Conservation (phyloP, 441 rosid genomes). For the Erysimum cheiri region DNA sequence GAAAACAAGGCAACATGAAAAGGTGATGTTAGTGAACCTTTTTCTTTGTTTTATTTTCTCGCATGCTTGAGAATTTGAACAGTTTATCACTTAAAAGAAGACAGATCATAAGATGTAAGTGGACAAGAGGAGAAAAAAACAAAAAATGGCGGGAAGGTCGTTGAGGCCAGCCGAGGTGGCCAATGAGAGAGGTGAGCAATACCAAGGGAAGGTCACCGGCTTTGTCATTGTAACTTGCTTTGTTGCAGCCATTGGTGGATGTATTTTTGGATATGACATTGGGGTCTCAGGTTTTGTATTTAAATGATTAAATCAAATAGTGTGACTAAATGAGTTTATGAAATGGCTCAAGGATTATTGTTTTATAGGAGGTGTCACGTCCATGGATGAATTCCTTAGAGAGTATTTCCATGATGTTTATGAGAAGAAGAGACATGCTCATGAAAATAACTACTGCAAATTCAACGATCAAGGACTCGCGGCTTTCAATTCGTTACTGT, state of each 20-base stretch:
- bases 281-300: slow-evolving; percentile 84
- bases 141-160: slow-evolving; percentile 70
- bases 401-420: slow-evolving; percentile 67
- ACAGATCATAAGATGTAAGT: slow-evolving; percentile 9
- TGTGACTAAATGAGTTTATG: background rate
- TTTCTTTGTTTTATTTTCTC: slow-evolving; percentile 4
- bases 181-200: slow-evolving; percentile 73
- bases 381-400: slow-evolving; percentile 71
- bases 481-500: slow-evolving; percentile 78
- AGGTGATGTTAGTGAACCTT: slow-evolving; percentile 9
- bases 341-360: background rate
- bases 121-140: background rate
- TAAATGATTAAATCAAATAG: too few relatives aligned
- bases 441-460: slow-evolving; percentile 88
- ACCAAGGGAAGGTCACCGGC: slow-evolving; percentile 70
- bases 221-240: slow-evolving; percentile 65
- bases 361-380: slow-evolving; percentile 68
- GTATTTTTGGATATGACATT: slow-evolving; percentile 82
- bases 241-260: slow-evolving; percentile 82
- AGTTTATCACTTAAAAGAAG: background rate
- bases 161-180: slow-evolving; percentile 62
- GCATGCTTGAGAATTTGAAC: background rate
- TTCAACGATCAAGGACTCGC: slow-evolving; percentile 75
- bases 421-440: slow-evolving; percentile 60
- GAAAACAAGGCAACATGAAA: slow-evolving; percentile 17